Base-by-base conservation (phyloP, 257 asterid genomes). In the Plantago major region DNA sequence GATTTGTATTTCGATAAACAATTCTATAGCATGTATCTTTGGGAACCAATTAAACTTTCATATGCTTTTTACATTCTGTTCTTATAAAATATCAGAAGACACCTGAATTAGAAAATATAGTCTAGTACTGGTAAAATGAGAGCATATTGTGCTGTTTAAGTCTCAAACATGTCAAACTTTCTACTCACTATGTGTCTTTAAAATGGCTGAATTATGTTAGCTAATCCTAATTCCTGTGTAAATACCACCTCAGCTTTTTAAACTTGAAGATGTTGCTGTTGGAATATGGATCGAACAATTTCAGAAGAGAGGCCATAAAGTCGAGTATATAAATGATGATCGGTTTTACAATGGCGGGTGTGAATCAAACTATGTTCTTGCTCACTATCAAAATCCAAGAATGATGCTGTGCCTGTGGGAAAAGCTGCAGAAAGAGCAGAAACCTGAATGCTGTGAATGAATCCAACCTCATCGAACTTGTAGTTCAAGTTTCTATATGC, bases 221-320 rank as follows among this genome's bases (percentile, higher is more conserved):
- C 40, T 16, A 9, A 38, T 13, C 33, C 26, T 42, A 44, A 33
- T 46, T 40, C 3, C 8, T 33, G 6, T 33, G 40, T 7, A 33
- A 16, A 16, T 8, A 56, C 19, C 37, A 15, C 50, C 19, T 68
- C 77, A 90, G 98, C 87, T 92, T 47, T 86, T 92, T 48, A 92
- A 89, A 67, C 82, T 92, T 6, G 99, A 92, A 79, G 99, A 92
- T 68, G 99, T 92, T 59, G 96, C 95, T n/a, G 82, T 92, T 70
- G 97, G 99, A 7, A 82, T 92, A 71, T 92, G 99, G 99, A 70
- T 89, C 13, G 78, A 86, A 74, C 80, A 78, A 63, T 92, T 75
- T 71, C 73, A 74, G 72, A 78, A 71, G 62, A 69, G 67, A 5
- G 84, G 81, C 13, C 68, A 66, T 19, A 69, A 65, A 61, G 75